Conservation (phyloP, 371 early-diverging fungal species). For the Apophysomyces ossiformis region DNA sequence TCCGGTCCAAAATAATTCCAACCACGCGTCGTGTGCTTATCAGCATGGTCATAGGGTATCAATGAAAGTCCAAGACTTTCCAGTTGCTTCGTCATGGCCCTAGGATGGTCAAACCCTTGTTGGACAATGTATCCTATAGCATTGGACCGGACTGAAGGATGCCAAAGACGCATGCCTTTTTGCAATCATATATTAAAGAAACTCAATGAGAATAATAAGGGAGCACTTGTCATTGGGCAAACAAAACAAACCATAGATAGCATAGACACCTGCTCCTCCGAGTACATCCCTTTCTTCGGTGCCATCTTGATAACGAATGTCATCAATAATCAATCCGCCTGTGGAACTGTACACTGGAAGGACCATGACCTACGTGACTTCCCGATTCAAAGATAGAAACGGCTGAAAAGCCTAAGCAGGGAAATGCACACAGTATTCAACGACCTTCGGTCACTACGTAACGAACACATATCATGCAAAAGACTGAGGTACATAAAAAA, state of each 20-base stretch:
- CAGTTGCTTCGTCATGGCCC: slow-evolving; percentile 30
- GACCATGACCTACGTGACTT: not conserved
- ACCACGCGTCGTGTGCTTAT: slow-evolving; percentile 48
- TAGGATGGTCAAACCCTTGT: slow-evolving; percentile 46
- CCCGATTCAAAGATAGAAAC: no score
- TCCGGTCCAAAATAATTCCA: slow-evolving; percentile 45
- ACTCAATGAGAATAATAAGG: not conserved
- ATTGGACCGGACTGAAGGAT: slow-evolving; percentile 21
- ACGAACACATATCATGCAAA: no score
- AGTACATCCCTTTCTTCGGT: slow-evolving; percentile 32
- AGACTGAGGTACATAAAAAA: no score
- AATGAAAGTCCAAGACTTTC: slow-evolving; percentile 36
- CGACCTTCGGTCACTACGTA: no score
- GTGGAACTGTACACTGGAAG: slow-evolving; percentile 24
- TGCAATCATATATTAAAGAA: not conserved
- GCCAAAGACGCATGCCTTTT: slow-evolving; percentile 52
- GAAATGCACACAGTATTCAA: no score
- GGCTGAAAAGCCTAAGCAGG: no score
- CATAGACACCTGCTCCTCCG: slow-evolving; percentile 56
- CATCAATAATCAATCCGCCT: slow-evolving; percentile 55
- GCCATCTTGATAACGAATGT: slow-evolving; percentile 46
- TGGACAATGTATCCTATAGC: slow-evolving; percentile 46
- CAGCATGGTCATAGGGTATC: slow-evolving; percentile 23
- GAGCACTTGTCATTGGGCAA: not conserved
- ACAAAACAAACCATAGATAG: slow-evolving; percentile 45